Base-by-base conservation (phyloP, 805 yeast genomes). In the Metschnikowia shivogae region DNA sequence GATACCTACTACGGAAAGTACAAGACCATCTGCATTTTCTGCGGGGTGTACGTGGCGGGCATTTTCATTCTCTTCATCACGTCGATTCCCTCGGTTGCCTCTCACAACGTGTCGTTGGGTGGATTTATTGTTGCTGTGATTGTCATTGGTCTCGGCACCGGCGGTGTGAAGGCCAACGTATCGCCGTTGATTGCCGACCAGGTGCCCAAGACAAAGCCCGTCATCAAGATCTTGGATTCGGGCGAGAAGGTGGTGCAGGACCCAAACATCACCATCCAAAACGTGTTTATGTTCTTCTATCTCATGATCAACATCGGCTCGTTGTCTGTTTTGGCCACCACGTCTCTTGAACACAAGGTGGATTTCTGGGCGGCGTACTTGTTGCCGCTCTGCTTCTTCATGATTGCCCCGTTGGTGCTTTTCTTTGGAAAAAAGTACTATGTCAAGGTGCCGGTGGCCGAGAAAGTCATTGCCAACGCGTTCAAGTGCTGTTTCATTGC, bases 151-250 rank as follows among this genome's bases (percentile, higher is more conserved):
- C 54, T 84, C 30, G 92, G 88, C 36, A 82, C 93, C 27, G 93
- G 93, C 58, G 84, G 89, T 54, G 85, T 86, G 60, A 86, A 86
- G 62, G 73, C 89, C 32, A 84, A 85, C 57, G 80, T 86, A 22
- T 79, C 89, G 7, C 84, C 86, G 22, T 71, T 86, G 59, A 80
- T 86, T 59, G 90, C 89, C 36, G 86, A 57, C 43, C 62, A 61
- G 43, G 56, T 70, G 47, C 72, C 73, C 47, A 66, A 64, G 44
- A 63, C 63, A 33, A 58, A 58, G 47, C 73, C 75, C 17, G 42
- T 56, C 30, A 62, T 70, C 44, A 67, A 59, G 52, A 62, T 62
- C 9, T 62, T 67, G 53, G 64, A 65, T 50, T 48, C 62, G 8
- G 52, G 49, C 9, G 49, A 46, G 17, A 42, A 38, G 30, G 53